Evolutionary conservation across 192 early-diverging fungal genomes (phyloP).

Genomic region (Coemansia sp.): DNA sequence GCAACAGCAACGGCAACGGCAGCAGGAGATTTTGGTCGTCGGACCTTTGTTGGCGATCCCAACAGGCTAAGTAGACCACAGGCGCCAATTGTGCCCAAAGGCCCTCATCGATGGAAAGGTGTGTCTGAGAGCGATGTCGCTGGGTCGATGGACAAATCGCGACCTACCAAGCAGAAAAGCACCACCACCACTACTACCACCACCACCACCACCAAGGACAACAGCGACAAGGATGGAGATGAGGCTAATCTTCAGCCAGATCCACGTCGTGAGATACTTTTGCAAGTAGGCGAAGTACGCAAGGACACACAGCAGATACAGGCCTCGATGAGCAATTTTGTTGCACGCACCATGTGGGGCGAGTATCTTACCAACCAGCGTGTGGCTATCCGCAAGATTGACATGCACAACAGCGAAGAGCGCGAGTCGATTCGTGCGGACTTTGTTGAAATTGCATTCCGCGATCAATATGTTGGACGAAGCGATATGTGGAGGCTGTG

Average conservation of each 20-base stretch:
- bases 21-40: constrained; percentile 3
- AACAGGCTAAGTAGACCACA: background rate
- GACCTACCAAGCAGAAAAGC: constrained; percentile 1
- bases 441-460: constrained; percentile 83
- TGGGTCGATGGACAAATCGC: background rate
- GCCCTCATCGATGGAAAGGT: constrained; percentile 9
- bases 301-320: constrained; percentile 40
- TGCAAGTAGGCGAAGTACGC: constrained; percentile 51
- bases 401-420: constrained; percentile 34
- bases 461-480: constrained; percentile 89
- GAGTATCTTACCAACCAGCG: constrained; percentile 37
- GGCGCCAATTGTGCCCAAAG: background rate
- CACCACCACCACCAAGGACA: background rate
- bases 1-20: background rate
- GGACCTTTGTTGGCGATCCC: background rate
- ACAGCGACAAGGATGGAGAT: constrained; percentile 8
- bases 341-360: constrained; percentile 47
- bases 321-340: constrained; percentile 27
- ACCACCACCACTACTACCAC: background rate
- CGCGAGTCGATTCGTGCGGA: constrained; percentile 66
- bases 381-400: constrained; percentile 61
- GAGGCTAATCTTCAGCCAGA: constrained; percentile 22
- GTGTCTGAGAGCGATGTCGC: background rate
- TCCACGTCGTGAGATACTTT: constrained; percentile 34
- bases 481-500: constrained; percentile 94